Conservation (phyloP, 306 rosid genomes). For the Quercus engelmannii region DNA sequence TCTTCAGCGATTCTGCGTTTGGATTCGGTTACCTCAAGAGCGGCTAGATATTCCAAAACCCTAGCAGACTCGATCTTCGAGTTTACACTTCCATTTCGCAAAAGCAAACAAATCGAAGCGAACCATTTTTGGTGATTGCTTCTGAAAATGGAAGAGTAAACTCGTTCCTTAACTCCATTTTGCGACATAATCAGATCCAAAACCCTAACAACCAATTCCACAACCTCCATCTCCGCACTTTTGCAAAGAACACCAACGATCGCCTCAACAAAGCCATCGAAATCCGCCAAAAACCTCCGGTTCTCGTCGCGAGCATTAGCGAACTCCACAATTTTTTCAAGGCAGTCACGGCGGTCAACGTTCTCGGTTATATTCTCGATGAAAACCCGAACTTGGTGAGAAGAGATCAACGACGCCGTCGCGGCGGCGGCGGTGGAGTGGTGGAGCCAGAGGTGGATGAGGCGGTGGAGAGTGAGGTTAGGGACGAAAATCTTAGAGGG, state of each 20-base stretch:
- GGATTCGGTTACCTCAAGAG: constrained; percentile 22
- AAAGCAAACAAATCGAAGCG: constrained; percentile 9
- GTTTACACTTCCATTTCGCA: constrained; percentile 26
- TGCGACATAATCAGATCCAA: constrained; percentile 24
- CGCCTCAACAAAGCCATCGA: constrained; percentile 31
- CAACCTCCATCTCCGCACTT: constrained; percentile 4
- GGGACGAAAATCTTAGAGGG: constrained; percentile 55
- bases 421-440: constrained; percentile 11
- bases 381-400: constrained; percentile 21
- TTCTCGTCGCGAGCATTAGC: constrained; percentile 23
- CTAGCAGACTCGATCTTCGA: constrained; percentile 38
- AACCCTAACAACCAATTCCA: constrained; percentile 26
- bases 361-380: constrained; percentile 1
- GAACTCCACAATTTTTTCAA: constrained; percentile 33
- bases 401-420: constrained; percentile 7
- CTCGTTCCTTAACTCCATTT: constrained; percentile 20
- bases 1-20: constrained; percentile 38
- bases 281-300: constrained; percentile 18
- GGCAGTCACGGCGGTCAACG: background rate
- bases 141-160: constrained; percentile 14
- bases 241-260: constrained; percentile 27
- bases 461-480: constrained; percentile 57
- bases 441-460: constrained; percentile 51
- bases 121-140: constrained; percentile 27
- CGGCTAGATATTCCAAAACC: constrained; percentile 35